Evolutionary conservation across 441 rosid genomes (phyloP).

Genomic region (Erodium texanum): DNA sequence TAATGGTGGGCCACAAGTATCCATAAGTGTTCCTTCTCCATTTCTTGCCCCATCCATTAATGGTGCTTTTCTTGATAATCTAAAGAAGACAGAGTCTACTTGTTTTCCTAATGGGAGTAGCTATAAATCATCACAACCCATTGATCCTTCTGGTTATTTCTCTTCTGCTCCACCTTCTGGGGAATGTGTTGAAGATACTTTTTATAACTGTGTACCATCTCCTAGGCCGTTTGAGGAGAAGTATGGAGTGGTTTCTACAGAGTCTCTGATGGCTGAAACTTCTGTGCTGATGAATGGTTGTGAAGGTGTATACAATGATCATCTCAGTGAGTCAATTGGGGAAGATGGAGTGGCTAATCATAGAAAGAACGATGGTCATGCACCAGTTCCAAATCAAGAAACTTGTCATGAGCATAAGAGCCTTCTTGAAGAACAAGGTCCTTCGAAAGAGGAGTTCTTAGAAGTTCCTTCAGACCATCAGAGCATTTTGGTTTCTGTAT

Average conservation of each 20-base stretch:
- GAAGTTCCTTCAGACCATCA: constrained; percentile 91
- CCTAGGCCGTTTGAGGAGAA: constrained; percentile 29
- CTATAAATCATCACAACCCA: constrained; percentile 28
- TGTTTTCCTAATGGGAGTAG: constrained; percentile 34
- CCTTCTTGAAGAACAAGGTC: constrained; percentile 37
- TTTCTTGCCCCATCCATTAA: constrained; percentile 25
- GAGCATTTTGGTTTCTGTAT: constrained; percentile 93
- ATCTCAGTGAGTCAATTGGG: too few relatives aligned
- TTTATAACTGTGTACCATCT: constrained; percentile 13
- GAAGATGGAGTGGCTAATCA: constrained; percentile 21
- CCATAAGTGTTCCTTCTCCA: constrained; percentile 35
- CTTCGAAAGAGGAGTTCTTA: constrained; percentile 74
- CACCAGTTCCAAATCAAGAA: constrained; percentile 27
- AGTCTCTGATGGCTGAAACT: constrained; percentile 28
- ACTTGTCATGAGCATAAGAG: constrained; percentile 15
- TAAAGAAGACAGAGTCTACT: constrained; percentile 25
- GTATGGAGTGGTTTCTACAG: constrained; percentile 31
- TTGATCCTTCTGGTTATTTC: constrained; percentile 16
- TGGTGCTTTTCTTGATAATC: constrained; percentile 18
- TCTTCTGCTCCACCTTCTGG: neutral
- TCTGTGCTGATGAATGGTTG: constrained; percentile 24
- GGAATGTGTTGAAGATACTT: constrained; percentile 33
- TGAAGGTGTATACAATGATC: constrained; percentile 17
- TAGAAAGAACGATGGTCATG: neutral
- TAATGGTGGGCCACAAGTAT: constrained; percentile 48